Evolutionary conservation across 495 filamentous ascomycete species (phyloP).

Genomic region (Lindgomyces ingoldianus): DNA sequence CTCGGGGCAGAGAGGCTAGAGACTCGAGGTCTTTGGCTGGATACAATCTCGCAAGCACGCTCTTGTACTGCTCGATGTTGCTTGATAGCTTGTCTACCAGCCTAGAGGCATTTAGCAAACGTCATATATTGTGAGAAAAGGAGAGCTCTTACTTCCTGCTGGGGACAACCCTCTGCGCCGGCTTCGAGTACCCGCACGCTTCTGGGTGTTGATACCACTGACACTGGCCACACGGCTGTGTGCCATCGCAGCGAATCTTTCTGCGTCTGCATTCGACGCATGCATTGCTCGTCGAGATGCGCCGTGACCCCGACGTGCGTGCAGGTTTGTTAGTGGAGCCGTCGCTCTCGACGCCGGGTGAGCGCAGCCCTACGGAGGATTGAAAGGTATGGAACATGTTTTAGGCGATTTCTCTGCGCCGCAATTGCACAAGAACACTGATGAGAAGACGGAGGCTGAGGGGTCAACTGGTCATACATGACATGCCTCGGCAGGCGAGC

Average conservation of each 20-base stretch:
- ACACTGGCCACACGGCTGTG: conserved; percentile 41
- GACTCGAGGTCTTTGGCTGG: conserved; percentile 51
- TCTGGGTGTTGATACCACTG: conserved; percentile 46
- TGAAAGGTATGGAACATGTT: conserved; percentile 44
- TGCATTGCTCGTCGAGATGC: conserved; percentile 41
- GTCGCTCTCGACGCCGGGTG: conserved; percentile 30
- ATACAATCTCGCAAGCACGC: conserved; percentile 50
- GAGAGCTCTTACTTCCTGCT: conserved; percentile 40
- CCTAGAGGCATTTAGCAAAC: conserved; percentile 31
- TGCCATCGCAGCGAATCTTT: conserved; percentile 41
- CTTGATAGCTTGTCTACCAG: conserved; percentile 41
- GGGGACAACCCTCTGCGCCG: conserved; percentile 42
- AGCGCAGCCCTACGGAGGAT: conserved; percentile 35
- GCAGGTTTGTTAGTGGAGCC: conserved; percentile 25
- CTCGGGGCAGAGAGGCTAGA: conserved; percentile 50
- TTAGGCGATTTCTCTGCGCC: neutral
- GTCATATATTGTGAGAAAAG: neutral
- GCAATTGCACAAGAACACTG: neutral
- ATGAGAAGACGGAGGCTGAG: neutral
- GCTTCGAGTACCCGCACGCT: conserved; percentile 44
- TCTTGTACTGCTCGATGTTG: conserved; percentile 38
- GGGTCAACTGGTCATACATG: conserved; percentile 8
- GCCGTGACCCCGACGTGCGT: conserved; percentile 36
- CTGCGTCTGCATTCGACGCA: conserved; percentile 40
- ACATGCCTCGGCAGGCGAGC: conserved; percentile 20